Conservation (phyloP, 2,329 filamentous ascomycete species). For the Claviceps sp. region DNA sequence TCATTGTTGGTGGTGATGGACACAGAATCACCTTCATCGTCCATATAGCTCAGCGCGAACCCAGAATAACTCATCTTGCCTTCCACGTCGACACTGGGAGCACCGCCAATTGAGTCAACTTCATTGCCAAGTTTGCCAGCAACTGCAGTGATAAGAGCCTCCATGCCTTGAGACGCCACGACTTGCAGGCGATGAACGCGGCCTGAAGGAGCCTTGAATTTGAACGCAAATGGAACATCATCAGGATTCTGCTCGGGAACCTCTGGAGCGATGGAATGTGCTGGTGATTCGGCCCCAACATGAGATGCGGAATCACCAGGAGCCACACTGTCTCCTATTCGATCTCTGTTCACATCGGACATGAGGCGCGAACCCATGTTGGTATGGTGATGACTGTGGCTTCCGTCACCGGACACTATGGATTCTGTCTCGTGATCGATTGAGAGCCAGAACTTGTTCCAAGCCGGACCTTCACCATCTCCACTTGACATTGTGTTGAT, state of each 20-base stretch:
- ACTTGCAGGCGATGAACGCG: conserved; percentile 89
- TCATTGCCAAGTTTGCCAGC: conserved; percentile 75
- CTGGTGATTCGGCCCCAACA: conserved; percentile 65
- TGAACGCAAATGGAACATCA: conserved; percentile 85
- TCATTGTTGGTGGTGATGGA: conserved; percentile 95
- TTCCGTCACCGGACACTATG: conserved; percentile 83
- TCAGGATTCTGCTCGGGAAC: conserved; percentile 42
- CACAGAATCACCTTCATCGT: conserved; percentile 92
- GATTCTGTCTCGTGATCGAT: conserved; percentile 92
- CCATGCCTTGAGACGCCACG: conserved; percentile 64
- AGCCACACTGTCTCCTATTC: conserved; percentile 67
- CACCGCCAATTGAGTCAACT: conserved; percentile 70
- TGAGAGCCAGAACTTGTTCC: conserved; percentile 99
- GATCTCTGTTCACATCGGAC: conserved; percentile 62
- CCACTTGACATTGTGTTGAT: conserved; percentile 87
- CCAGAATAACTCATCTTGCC: conserved; percentile 64
- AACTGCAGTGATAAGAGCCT: conserved; percentile 63
- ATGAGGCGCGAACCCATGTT: conserved; percentile 59
- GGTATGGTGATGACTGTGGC: conserved; percentile 52
- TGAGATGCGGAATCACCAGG: conserved; percentile 94
- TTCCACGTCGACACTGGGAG: conserved; percentile 66
- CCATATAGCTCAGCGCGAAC: conserved; percentile 88
- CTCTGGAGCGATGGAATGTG: conserved; percentile 47
- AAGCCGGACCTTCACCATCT: conserved; percentile 88
- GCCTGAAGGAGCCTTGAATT: conserved; percentile 94